Percentiles rank a stretch among this genome's conserved stretches.
Evolutionary conservation across 2,329 filamentous ascomycete species (phyloP).

Genomic region (Botrytis fragariae): DNA sequence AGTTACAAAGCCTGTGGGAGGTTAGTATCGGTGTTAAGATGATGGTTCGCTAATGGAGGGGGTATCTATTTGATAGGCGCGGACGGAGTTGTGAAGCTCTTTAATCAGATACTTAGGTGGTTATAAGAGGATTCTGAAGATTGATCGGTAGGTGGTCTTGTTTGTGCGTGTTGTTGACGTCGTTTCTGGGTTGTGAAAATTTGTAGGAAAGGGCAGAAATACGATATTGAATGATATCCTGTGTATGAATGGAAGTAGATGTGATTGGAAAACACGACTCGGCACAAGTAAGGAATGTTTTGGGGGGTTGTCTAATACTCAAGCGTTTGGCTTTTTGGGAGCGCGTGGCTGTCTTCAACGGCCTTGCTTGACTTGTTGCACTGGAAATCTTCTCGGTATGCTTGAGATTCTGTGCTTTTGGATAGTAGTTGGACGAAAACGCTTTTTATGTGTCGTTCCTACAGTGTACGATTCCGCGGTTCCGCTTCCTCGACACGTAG

Average conservation of each 20-base stretch:
- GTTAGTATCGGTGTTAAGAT: fast-evolving
- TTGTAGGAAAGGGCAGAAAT: not conserved
- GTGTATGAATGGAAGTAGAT: not conserved
- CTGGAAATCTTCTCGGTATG: too few species aligned
- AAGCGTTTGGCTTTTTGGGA: not conserved
- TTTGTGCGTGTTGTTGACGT: not conserved
- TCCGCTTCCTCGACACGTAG: too few species aligned
- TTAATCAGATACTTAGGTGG: fast-evolving
- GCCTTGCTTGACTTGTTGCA: too few species aligned
- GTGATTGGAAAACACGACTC: not conserved
- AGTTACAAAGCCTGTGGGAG: not conserved
- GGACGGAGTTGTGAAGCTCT: not conserved
- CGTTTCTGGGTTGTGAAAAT: not conserved
- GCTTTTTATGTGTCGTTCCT: not conserved
- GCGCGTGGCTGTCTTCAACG: too few species aligned
- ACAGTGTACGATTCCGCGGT: not conserved
- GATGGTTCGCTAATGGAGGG: not conserved
- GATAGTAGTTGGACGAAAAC: too few species aligned
- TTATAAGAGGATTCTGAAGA: too few species aligned
- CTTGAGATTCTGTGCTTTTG: not conserved
- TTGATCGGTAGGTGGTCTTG: not conserved
- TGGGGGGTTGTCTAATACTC: not conserved
- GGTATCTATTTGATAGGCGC: not conserved
- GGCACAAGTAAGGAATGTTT: not conserved
- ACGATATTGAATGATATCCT: not conserved